These are phyloP conservation scores for Pestalotiopsis sp. DNA, from an alignment of 2,329 filamentous ascomycete species.

Conservation along the genomic window DNA sequence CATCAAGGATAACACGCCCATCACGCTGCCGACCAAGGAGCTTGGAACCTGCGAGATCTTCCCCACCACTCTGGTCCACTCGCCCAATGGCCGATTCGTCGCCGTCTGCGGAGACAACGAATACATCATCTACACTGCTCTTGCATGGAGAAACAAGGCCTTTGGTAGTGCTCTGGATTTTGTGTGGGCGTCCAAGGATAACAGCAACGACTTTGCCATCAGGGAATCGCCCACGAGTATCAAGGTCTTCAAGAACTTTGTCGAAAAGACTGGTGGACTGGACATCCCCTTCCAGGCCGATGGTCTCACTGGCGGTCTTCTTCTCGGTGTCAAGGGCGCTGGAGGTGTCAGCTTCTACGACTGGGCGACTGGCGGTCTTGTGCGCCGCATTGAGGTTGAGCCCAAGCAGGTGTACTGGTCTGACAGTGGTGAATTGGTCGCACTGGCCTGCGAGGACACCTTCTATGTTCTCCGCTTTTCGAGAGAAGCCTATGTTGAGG, in stretches of 20 bases:
- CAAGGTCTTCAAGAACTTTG: constrained; percentile 97
- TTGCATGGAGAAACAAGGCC: constrained; percentile 96
- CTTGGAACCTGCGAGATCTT: constrained; percentile 96
- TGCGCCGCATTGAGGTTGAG: constrained; percentile 86
- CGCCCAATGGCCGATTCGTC: constrained; percentile 91
- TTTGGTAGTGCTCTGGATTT: constrained; percentile 96
- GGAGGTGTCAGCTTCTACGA: constrained; percentile 96
- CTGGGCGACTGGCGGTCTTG: constrained; percentile 87
- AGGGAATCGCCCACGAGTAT: constrained; percentile 92
- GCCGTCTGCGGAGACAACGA: constrained; percentile 87
- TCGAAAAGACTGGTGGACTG: constrained; percentile 84
- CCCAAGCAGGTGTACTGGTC: constrained; percentile 88
- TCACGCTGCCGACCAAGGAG: constrained; percentile 88
- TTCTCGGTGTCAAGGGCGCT: constrained; percentile 93
- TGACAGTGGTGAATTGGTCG: constrained; percentile 90
- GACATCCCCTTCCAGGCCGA: constrained; percentile 97
- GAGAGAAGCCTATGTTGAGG: constrained; percentile 83
- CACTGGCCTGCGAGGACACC: constrained; percentile 90
- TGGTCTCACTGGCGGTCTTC: constrained; percentile 82
- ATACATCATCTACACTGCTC: constrained; percentile 97
- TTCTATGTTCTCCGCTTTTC: constrained; percentile 95
- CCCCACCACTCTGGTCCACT: constrained; percentile 91
- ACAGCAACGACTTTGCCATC: constrained; percentile 98
- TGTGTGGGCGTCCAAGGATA: constrained; percentile 95
- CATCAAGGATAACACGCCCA: constrained; percentile 86